Evolutionary conservation across 2,329 filamentous ascomycete species (phyloP).

Genomic region (Polychaeton citri): DNA sequence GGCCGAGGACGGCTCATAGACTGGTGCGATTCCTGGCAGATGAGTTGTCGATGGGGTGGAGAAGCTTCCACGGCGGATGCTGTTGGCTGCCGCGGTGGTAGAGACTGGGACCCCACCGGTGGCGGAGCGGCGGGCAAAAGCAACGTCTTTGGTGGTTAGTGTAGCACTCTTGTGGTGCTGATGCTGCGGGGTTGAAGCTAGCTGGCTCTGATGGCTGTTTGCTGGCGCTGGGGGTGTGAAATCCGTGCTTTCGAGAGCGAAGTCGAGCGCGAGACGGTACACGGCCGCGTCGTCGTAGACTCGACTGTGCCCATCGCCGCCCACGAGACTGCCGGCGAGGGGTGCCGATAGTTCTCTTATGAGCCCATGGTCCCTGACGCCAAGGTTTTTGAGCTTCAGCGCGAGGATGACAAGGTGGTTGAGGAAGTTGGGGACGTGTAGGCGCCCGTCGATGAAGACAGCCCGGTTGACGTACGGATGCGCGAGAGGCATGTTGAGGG

Average conservation of each 20-base stretch:
- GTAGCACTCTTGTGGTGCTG: conserved; percentile 4
- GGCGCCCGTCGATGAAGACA: conserved; percentile 87
- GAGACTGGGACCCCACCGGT: conserved; percentile 15
- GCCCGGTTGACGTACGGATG: conserved; percentile 92
- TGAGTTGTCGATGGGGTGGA: conserved; percentile 6
- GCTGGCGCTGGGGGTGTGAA: conserved; percentile 3
- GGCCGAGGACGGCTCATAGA: conserved; percentile 32
- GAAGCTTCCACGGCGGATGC: conserved; percentile 19
- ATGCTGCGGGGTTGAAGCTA: conserved; percentile 1
- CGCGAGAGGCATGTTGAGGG: conserved; percentile 68
- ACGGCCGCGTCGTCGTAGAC: conserved; percentile 82
- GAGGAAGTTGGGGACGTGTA: conserved; percentile 88
- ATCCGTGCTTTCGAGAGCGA: conserved; percentile 34
- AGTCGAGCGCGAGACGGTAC: conserved; percentile 49
- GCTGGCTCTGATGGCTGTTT: background rate
- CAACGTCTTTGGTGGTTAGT: conserved; percentile 8
- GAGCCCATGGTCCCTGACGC: conserved; percentile 82
- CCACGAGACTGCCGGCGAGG: conserved; percentile 80
- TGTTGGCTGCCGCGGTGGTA: conserved; percentile 18
- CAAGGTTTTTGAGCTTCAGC: conserved; percentile 85
- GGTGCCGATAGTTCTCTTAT: conserved; percentile 80
- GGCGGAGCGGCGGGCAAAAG: conserved; percentile 11
- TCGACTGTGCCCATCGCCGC: conserved; percentile 83
- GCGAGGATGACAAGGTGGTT: conserved; percentile 86
- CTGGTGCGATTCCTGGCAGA: conserved; percentile 18